Evolutionary conservation across 345 rosid species (phyloP).

Genomic region (Rhodomyrtus tomentosa): DNA sequence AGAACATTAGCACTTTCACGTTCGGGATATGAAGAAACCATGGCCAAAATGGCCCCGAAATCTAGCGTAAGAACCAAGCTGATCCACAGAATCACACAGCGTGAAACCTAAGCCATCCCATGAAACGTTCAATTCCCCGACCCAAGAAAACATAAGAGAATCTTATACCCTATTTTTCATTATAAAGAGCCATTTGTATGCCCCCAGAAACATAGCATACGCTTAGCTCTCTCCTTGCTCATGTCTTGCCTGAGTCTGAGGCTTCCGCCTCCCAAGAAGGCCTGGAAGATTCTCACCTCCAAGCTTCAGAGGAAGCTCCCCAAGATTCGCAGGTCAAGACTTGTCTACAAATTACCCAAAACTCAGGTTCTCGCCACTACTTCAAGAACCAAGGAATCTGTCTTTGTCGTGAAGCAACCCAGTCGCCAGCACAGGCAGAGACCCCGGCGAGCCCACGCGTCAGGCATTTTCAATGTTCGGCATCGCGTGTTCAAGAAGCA

Average conservation of each 20-base stretch:
- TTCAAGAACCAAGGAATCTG: not conserved
- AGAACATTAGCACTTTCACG: not conserved
- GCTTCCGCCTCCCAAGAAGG: constrained; percentile 51
- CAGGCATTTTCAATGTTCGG: not conserved
- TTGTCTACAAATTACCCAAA: constrained; percentile 7
- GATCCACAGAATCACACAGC: not conserved
- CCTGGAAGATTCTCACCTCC: constrained; percentile 60
- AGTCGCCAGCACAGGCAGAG: not conserved
- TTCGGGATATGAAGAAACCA: not conserved
- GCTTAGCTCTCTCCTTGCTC: not conserved
- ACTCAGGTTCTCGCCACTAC: not conserved
- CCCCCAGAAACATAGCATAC: not conserved
- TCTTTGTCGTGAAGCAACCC: not conserved
- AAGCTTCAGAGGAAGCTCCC: constrained; percentile 35
- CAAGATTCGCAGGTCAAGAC: constrained; percentile 27
- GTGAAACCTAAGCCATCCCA: constrained; percentile 1
- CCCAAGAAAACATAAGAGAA: not conserved
- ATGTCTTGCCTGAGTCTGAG: constrained; percentile 49
- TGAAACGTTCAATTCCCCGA: not conserved
- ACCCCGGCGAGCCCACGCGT: not conserved
- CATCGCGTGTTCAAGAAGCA: constrained; percentile 17
- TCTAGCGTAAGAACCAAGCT: constrained; percentile 33
- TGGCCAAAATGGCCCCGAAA: not conserved
- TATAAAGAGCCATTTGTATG: not conserved
- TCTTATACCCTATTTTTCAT: not conserved